These are phyloP conservation scores for Chrysanthemum lavandulifolium DNA, from an alignment of 129 eudicot genomes.

Conservation along the genomic window DNA sequence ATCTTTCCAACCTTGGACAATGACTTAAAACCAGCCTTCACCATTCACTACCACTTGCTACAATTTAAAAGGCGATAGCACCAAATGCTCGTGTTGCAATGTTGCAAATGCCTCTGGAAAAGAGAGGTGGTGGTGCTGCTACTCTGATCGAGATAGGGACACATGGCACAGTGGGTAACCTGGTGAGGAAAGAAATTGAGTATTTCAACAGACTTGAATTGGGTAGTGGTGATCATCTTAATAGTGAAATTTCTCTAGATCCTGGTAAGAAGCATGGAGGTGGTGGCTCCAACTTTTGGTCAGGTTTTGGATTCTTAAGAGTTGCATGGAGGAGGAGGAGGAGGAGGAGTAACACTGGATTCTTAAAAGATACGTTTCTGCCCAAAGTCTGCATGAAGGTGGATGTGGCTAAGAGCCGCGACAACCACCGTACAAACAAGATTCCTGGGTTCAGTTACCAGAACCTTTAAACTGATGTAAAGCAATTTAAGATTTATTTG, in stretches of 20 bases:
- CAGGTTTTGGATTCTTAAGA: constrained; percentile 36
- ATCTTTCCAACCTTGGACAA: constrained; percentile 31
- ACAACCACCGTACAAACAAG: constrained; percentile 19
- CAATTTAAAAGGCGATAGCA: constrained; percentile 7
- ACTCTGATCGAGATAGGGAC: constrained; percentile 69
- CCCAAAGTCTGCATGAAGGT: constrained; percentile 53
- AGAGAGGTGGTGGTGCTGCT: constrained; percentile 30
- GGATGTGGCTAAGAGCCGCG: constrained; percentile 42
- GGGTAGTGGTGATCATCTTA: constrained; percentile 21
- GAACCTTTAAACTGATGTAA: constrained; percentile 48
- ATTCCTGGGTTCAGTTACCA: constrained; percentile 53
- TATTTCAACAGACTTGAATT: constrained; percentile 45
- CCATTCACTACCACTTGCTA: constrained; percentile 12
- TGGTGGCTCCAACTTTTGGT: constrained; percentile 35
- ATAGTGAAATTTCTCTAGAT: constrained; percentile 6
- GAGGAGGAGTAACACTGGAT: constrained; percentile 37
- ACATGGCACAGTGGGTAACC: constrained; percentile 74
- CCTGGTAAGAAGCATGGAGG: constrained; percentile 22
- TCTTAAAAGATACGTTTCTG: constrained; percentile 27
- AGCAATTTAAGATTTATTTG: constrained; percentile 10
- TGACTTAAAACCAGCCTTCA: constrained; percentile 30
- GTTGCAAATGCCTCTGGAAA: constrained; percentile 19
- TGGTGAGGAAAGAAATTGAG: constrained; percentile 75
- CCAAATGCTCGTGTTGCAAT: constrained; percentile 21
- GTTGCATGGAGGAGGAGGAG: constrained; percentile 25